These are phyloP conservation scores for Solanum pimpinellifolium DNA, from an alignment of 257 asterid genomes.

Conservation along the genomic window DNA sequence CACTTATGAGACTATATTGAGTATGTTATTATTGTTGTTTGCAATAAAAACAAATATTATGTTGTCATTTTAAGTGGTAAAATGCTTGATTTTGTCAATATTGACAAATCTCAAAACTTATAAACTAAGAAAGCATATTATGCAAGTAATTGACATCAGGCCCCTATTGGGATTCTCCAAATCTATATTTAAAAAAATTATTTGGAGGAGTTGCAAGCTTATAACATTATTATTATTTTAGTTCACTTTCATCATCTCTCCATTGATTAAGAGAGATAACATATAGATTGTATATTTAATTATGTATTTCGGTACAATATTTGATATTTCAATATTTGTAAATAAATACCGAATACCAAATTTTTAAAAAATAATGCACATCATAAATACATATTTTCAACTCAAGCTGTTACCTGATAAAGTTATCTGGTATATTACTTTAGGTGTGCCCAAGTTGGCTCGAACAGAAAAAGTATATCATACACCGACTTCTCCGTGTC, in stretches of 20 bases:
- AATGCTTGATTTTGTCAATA: not conserved
- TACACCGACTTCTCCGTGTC: not conserved
- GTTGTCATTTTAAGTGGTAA: not conserved
- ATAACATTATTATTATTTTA: not conserved
- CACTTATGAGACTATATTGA: not conserved
- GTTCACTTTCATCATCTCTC: not conserved
- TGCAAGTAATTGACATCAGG: not conserved
- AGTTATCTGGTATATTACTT: not conserved
- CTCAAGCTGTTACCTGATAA: not conserved
- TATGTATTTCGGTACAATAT: not conserved
- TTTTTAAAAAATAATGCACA: not conserved
- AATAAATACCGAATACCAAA: not conserved
- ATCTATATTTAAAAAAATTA: not conserved
- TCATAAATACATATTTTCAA: not conserved
- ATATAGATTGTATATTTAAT: not conserved
- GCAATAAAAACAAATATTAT: not conserved
- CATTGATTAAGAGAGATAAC: not conserved
- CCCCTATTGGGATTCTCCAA: not conserved
- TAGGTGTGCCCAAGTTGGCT: not conserved
- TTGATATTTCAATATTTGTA: not conserved
- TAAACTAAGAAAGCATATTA: not conserved
- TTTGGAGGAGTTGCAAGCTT: not conserved
- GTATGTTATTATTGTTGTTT: not conserved
- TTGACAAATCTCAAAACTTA: not conserved
- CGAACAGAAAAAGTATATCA: not conserved